Evolutionary conservation across 1,139 yeast species (phyloP).

Genomic region (Blastobotrys aristatus): DNA sequence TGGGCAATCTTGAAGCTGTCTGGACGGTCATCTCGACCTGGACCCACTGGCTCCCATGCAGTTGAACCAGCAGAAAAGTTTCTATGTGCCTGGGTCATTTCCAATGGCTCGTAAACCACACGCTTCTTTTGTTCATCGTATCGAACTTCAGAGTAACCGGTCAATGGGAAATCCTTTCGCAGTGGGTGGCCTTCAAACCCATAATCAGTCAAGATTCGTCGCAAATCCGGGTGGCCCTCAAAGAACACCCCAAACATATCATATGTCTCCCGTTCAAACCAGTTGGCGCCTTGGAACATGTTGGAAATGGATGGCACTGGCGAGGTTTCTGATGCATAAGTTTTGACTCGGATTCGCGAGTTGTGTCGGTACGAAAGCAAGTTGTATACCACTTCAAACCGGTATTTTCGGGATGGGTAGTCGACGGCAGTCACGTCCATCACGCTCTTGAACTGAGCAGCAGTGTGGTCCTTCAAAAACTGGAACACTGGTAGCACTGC

Average conservation of each 20-base stretch:
- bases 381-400: constrained; percentile 86
- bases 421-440: constrained; percentile 86
- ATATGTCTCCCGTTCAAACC: constrained; percentile 88
- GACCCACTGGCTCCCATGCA: constrained; percentile 90
- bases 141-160: constrained; percentile 85
- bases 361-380: constrained; percentile 76
- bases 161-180: constrained; percentile 89
- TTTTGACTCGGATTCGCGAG: constrained; percentile 83
- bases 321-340: constrained; percentile 78
- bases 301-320: constrained; percentile 76
- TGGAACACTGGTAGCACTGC: constrained; percentile 66
- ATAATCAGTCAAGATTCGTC: constrained; percentile 88
- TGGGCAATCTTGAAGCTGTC: constrained; percentile 75
- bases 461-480: constrained; percentile 71
- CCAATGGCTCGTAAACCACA: constrained; percentile 83
- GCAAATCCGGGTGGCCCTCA: constrained; percentile 83
- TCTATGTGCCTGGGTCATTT: constrained; percentile 88
- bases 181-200: constrained; percentile 92
- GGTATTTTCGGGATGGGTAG: constrained; percentile 75
- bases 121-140: constrained; percentile 90
- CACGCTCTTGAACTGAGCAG: constrained; percentile 73
- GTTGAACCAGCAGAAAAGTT: constrained; percentile 84
- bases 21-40: constrained; percentile 78
- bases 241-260: constrained; percentile 84
- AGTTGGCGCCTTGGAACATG: constrained; percentile 73